Base-by-base conservation (phyloP, 352 stramenopile genomes). In the Pythium grandisporangium region DNA sequence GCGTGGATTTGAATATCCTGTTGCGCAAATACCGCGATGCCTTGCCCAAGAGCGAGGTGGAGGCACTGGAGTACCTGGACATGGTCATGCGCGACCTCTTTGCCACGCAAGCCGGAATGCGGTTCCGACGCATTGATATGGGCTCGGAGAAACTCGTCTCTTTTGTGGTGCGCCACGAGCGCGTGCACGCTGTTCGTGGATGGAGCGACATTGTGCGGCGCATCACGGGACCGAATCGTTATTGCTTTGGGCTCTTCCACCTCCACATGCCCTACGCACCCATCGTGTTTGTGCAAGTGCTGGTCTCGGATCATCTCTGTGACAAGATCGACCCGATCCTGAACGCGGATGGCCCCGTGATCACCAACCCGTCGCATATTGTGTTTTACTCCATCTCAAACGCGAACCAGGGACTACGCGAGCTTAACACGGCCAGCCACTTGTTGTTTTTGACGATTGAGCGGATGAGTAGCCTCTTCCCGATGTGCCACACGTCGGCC, bases 311-410 rank as follows among this genome's bases (percentile, higher is more conserved):
- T 26, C 66, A 84, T 19, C 46, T 90, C 20, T 85, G 70, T 38
- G 58, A 55, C 43, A 68, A 68, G 20, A 76, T 93, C 26, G 66
- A 75, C 25, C 61, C 61, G 0, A 74, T 93, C 23, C 44, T 93
- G 34, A 55, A 83, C 19, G 34, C 65, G 25, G 71, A 85, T 25
- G 66, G 62, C 2, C 53, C 58, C 1, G 47, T 64, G 11, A 48
- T 71, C 21, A 42, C 39, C 17, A 64, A 63, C 4, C 76, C 74
- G 5, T 80, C 76, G 12, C 79, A 93, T 43, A 74, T 84, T n/a
- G 71, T 93, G 30, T 93, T 90, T 37, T 93, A 93, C 41, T 82
- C 79, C 14, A 83, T 93, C 12, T 89, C 74, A 2, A 93, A 83
- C 41, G 68, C 77, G 16, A 88, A 93, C 49, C 51, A 53, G 14